A percentile compares a stretch with the other conserved stretches of the same genome.
Evolutionary conservation across 495 filamentous ascomycete genomes (phyloP).

Genomic region (Rhizodiscina lignyota): DNA sequence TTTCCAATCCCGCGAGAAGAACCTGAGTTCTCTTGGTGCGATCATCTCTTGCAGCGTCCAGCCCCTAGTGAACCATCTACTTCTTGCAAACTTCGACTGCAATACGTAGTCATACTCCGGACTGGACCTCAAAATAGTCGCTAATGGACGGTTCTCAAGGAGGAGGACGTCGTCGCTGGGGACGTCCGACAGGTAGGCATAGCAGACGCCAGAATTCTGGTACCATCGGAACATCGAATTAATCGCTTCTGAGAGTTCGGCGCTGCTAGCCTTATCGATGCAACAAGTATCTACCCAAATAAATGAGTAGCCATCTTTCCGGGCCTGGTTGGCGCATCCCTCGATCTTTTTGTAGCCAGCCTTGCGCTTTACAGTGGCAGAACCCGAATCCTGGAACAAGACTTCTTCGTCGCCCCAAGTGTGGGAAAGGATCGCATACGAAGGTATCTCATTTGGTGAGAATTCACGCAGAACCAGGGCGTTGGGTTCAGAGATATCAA

Average conservation of each 20-base stretch:
- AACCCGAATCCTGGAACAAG: neutral
- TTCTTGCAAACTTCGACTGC: no score
- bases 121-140: no score
- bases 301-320: neutral
- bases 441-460: neutral
- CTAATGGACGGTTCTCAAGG: no score
- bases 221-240: constrained; percentile 5
- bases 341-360: neutral
- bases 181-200: constrained; percentile 2
- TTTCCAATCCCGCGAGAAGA: neutral
- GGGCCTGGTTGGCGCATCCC: neutral
- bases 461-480: neutral
- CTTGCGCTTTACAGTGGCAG: neutral
- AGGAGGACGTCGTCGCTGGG: no score
- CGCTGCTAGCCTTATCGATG: constrained; percentile 1
- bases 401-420: constrained; percentile 2
- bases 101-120: no score
- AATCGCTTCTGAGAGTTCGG: constrained; percentile 2
- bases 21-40: constrained; percentile 1
- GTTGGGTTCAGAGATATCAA: neutral
- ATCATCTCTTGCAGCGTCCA: constrained; percentile 5
- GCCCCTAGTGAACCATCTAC: no score
- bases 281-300: constrained; percentile 4
- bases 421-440: constrained; percentile 3
- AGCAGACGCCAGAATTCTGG: neutral